Evolutionary conservation across 1,284 basidiomycete genomes (phyloP).

Genomic region (Meripilus lineatus): DNA sequence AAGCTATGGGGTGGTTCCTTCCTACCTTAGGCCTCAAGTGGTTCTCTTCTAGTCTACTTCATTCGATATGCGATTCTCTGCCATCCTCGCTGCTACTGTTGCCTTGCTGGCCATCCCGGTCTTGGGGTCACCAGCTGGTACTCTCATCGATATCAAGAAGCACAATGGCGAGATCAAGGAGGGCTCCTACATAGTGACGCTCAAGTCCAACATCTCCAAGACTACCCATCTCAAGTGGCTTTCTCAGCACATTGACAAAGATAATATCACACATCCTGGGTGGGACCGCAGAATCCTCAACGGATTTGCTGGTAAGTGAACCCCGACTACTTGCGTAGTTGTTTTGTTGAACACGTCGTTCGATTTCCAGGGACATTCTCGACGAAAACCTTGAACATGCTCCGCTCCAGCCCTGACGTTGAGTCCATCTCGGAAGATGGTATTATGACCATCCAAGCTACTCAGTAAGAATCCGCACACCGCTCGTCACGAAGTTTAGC

Average conservation of each 20-base stretch:
- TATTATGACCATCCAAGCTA: constrained; percentile 13
- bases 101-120: constrained; percentile 22
- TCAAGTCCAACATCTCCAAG: constrained; percentile 47
- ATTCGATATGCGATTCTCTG: constrained; percentile 29
- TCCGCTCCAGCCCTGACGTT: constrained; percentile 62
- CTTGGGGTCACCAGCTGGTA: constrained; percentile 23
- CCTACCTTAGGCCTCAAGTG: too few relatives aligned
- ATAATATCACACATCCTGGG: constrained; percentile 29
- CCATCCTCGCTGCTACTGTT: constrained; percentile 20
- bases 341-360: constrained; percentile 3
- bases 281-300: constrained; percentile 37
- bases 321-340: not conserved
- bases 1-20: too few relatives aligned
- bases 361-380: constrained; percentile 37
- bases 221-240: constrained; percentile 23
- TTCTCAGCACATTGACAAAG: constrained; percentile 30
- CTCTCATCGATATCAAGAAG: constrained; percentile 36
- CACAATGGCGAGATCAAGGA: constrained; percentile 19
- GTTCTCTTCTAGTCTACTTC: too few relatives aligned
- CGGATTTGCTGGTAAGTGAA: constrained; percentile 53
- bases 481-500: constrained; percentile 1
- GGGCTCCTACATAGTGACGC: constrained; percentile 51
- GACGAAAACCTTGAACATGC: constrained; percentile 47
- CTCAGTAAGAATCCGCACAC: constrained; percentile 14
- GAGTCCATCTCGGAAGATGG: constrained; percentile 45